Conservation (phyloP, 2,329 filamentous ascomycete genomes). For the Moelleriella libera region DNA sequence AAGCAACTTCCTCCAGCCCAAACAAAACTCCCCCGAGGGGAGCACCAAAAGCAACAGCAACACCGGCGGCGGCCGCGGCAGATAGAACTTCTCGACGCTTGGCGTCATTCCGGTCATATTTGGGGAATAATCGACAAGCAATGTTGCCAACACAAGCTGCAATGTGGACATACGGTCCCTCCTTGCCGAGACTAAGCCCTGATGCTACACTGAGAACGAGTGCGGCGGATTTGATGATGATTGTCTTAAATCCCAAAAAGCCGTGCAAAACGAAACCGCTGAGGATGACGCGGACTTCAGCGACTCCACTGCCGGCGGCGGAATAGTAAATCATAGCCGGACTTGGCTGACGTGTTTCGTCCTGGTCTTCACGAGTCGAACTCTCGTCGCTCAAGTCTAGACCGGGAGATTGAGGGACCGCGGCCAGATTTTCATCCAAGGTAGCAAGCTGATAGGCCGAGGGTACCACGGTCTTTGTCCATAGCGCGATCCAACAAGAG, state of each 20-base stretch:
- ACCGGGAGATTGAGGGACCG: constrained; percentile 26
- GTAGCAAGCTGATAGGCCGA: constrained; percentile 78
- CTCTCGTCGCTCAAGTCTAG: constrained; percentile 29
- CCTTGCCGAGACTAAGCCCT: constrained; percentile 86
- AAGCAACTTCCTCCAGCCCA: constrained; percentile 86
- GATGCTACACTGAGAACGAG: constrained; percentile 83
- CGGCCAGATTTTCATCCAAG: constrained; percentile 82
- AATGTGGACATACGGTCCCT: constrained; percentile 94
- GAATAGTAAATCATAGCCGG: constrained; percentile 89
- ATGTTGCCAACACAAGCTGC: constrained; percentile 93
- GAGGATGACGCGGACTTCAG: constrained; percentile 94
- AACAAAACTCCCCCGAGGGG: constrained; percentile 81
- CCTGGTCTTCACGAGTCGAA: constrained; percentile 25
- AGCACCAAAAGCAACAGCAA: constrained; percentile 88
- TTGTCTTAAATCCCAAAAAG: constrained; percentile 77
- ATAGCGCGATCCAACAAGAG: constrained; percentile 68
- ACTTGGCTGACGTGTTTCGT: constrained; percentile 19
- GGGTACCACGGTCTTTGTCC: constrained; percentile 88
- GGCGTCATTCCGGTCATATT: constrained; percentile 88
- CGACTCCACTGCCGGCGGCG: constrained; percentile 88
- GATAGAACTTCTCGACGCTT: constrained; percentile 92
- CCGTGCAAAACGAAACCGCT: constrained; percentile 95
- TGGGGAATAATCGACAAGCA: constrained; percentile 79
- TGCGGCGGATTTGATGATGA: constrained; percentile 71
- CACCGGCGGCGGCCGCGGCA: constrained; percentile 79